Conservation (phyloP, 2,329 filamentous ascomycete species). For the Colletotrichum tamarilloi region DNA sequence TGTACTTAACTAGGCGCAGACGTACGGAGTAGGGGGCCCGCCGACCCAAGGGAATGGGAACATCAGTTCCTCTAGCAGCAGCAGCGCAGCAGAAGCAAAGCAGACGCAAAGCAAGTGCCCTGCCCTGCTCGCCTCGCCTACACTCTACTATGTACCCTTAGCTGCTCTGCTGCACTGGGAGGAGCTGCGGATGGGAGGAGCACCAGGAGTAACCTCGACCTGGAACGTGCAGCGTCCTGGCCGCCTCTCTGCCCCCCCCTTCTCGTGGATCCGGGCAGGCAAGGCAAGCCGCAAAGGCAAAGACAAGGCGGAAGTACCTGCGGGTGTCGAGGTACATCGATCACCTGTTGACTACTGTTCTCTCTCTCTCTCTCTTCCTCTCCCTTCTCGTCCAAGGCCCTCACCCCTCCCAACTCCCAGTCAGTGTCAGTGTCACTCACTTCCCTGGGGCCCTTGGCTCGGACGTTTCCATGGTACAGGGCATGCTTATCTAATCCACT, state of each 20-base stretch:
- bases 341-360: neutral
- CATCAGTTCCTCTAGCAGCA: slow-evolving; percentile 11
- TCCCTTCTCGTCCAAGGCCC: too few species aligned
- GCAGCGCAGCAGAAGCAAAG: neutral
- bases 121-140: neutral
- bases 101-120: neutral
- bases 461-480: neutral
- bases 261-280: neutral
- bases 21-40: neutral
- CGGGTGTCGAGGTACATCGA: neutral
- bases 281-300: neutral
- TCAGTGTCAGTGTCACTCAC: neutral
- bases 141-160: neutral
- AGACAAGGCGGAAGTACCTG: neutral
- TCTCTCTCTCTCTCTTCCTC: neutral
- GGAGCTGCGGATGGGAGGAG: neutral
- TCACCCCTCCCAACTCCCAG: neutral
- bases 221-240: slow-evolving; percentile 6
- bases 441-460: neutral
- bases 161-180: neutral
- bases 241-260: neutral
- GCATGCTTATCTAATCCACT: neutral
- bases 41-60: slow-evolving; percentile 14
- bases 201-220: neutral
- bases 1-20: neutral